Conservation (phyloP, 2,329 filamentous ascomycete species). For the Microcyclosporella mali region DNA sequence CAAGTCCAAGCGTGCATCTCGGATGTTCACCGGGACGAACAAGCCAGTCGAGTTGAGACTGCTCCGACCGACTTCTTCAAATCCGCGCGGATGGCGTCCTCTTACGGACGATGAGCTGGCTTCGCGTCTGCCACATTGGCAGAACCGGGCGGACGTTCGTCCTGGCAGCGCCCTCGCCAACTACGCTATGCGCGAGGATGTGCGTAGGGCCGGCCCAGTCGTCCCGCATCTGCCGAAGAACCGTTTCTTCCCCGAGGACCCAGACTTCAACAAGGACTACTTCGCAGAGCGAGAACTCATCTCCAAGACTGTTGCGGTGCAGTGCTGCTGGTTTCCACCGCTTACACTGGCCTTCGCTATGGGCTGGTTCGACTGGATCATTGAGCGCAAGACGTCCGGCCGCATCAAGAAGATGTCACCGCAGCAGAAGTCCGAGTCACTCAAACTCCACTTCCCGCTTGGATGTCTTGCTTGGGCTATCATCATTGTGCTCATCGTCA, state of each 20-base stretch:
- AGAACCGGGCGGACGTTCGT: neutral
- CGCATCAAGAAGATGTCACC: slow-evolving; percentile 18
- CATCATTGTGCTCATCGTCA: neutral
- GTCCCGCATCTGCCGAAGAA: neutral
- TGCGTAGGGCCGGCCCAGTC: neutral
- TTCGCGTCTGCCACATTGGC: neutral
- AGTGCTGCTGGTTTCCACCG: slow-evolving; percentile 10
- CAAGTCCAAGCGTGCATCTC: no score
- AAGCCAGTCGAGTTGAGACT: neutral
- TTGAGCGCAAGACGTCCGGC: slow-evolving; percentile 14
- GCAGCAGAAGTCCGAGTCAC: slow-evolving; percentile 19
- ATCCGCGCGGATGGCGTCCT: neutral
- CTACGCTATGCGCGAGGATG: neutral
- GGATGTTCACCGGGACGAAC: no score
- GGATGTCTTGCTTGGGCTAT: slow-evolving; percentile 4
- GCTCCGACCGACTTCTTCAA: neutral
- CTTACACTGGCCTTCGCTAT: slow-evolving; percentile 19
- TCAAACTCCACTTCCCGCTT: slow-evolving; percentile 18
- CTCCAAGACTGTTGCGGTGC: slow-evolving; percentile 3
- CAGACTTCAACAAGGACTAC: neutral
- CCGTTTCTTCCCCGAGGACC: neutral
- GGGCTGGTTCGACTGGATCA: slow-evolving; percentile 20
- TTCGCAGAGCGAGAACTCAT: neutral
- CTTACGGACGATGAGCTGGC: slow-evolving; percentile 4
- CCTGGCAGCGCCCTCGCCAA: neutral